Evolutionary conservation across 345 rosid genomes (phyloP).

Genomic region (Salix brachista): DNA sequence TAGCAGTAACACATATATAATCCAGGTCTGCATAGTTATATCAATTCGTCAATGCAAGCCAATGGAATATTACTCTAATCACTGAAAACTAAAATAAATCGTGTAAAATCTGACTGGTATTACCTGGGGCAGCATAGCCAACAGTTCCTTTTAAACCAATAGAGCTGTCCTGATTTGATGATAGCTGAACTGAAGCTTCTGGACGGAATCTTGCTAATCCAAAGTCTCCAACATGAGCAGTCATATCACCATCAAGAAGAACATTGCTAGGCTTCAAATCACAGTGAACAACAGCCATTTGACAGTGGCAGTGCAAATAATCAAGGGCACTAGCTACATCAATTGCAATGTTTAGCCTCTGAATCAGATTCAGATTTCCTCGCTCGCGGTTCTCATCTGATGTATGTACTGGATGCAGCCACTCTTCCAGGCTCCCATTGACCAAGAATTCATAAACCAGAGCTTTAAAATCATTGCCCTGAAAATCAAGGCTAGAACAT

Average conservation of each 20-base stretch:
- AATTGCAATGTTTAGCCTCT: background rate
- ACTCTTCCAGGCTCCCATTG: conserved; percentile 6
- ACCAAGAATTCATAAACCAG: conserved; percentile 8
- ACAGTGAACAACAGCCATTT: conserved; percentile 9
- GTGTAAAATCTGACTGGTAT: background rate
- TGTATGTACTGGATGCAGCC: background rate
- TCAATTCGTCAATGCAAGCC: too few relatives aligned
- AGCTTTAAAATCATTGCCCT: conserved; percentile 3
- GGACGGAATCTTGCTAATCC: conserved; percentile 11
- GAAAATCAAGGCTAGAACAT: conserved; percentile 7
- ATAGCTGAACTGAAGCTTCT: background rate
- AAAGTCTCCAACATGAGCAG: conserved; percentile 16
- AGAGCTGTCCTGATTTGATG: conserved; percentile 1
- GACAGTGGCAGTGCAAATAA: background rate
- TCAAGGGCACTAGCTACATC: background rate
- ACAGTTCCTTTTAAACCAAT: conserved; percentile 4
- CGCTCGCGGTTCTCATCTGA: background rate
- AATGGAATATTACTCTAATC: background rate
- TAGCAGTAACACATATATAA: too few relatives aligned
- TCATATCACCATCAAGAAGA: background rate
- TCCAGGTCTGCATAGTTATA: too few relatives aligned
- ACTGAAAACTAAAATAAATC: background rate
- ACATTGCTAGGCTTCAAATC: conserved; percentile 1
- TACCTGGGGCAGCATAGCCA: conserved; percentile 17
- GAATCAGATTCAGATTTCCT: background rate